Base-by-base conservation (phyloP, 2,329 filamentous ascomycete genomes). In the Metarhizium humberi region DNA sequence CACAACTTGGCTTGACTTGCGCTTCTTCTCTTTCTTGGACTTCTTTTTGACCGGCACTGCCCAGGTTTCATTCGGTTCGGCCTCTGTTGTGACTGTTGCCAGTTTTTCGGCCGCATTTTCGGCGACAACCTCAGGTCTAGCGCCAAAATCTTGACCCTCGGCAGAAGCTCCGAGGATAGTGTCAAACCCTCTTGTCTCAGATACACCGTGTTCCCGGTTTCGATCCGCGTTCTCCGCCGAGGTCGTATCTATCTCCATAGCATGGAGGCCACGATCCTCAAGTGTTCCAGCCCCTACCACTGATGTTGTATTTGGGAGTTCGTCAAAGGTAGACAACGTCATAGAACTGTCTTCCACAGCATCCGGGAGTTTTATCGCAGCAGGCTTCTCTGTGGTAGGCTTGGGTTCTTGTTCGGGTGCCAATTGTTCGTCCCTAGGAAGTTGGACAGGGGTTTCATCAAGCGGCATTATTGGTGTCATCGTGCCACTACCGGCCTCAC, bases 1-100 rank as follows among this genome's bases (percentile, higher is more conserved):
- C n/a, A 53, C 40, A n/a, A 45, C 32, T 45, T 58, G 57, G 18
- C 50, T 60, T 61, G 62, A 62, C 61, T 62, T 67, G 54, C 61
- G 62, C 56, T 63, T 64, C 56, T 66, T 64, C 56, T 66, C 14
- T 52, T 67, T 68, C 57, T 63, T 65, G 13, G 56, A 55, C 54
- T 66, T 64, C 56, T 62, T 64, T 48, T 54, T 59, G 34, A 51
- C 60, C 16, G 40, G 14, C 4, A 36, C 45, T 8, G 50, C 30
- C 38, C 45, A 13, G 20, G 10, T 20, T 5, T 50, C 50, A n/a
- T 51, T 51, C 8, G 47, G 30, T 2, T 57, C 51, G 53, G 53
- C 52, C 71, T 75, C 65, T 71, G n/a, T 8, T 11, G 20, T 34
- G 10, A 40, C 25, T n/a, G 20, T 20, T 45, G 50, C n/a, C 11